phyloP scores from a whole-genome alignment of 495 filamentous ascomycete genomes.

The Lindgomyces ingoldianus region DNA sequence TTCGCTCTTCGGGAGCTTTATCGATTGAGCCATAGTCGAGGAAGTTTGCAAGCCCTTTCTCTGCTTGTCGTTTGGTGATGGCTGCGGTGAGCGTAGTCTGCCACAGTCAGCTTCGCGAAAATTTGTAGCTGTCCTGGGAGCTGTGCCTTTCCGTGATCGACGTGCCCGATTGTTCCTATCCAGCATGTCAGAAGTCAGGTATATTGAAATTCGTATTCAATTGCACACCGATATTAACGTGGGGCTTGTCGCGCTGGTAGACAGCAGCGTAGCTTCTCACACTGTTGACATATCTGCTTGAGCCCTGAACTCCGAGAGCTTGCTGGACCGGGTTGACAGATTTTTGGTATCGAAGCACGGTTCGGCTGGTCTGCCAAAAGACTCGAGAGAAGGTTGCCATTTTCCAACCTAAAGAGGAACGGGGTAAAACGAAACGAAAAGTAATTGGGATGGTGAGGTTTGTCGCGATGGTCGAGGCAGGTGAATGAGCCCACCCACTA shows the following conservation, averaged over 20 bases:
- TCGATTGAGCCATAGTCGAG: slow-evolving; percentile 97
- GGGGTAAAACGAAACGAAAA: slow-evolving; percentile 21
- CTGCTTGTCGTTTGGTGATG: slow-evolving; percentile 94
- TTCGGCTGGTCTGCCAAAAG: slow-evolving; percentile 45
- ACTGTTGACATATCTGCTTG: slow-evolving; percentile 66
- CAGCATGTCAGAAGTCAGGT: too few relatives aligned
- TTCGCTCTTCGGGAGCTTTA: slow-evolving; percentile 97
- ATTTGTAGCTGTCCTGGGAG: not conserved
- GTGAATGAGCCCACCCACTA: not conserved
- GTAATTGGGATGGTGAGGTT: slow-evolving; percentile 24
- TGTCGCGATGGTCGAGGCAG: not conserved
- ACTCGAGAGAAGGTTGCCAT: slow-evolving; percentile 52
- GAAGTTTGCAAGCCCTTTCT: slow-evolving; percentile 90
- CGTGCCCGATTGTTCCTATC: slow-evolving; percentile 93
- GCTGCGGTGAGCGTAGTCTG: slow-evolving; percentile 97
- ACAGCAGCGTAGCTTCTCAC: slow-evolving; percentile 67
- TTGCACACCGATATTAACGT: slow-evolving; percentile 89
- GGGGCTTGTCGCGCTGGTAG: slow-evolving; percentile 90
- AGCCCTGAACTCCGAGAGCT: slow-evolving; percentile 56
- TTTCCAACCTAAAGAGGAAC: slow-evolving; percentile 39
- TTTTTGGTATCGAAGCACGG: slow-evolving; percentile 39
- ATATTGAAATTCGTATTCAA: not conserved
- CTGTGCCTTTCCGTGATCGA: slow-evolving; percentile 96
- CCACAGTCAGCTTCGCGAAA: slow-evolving; percentile 14
- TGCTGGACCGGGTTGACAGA: slow-evolving; percentile 50